Conservation (phyloP, 2,329 filamentous ascomycete genomes). For the Ophiostoma tasmaniense region DNA sequence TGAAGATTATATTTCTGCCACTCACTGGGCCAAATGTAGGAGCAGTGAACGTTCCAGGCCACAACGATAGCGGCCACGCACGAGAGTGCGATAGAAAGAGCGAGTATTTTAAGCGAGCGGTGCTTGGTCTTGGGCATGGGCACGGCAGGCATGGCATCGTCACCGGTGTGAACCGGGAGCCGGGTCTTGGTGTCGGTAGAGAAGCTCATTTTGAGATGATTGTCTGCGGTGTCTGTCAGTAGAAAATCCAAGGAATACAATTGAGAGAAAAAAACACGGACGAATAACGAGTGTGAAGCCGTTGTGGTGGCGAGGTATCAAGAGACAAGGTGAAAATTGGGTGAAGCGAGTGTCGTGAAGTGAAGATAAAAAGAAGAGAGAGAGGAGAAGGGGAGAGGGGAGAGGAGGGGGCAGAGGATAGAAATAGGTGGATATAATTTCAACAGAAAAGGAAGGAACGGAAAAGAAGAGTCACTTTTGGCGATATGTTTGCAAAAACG, state of each 20-base stretch:
- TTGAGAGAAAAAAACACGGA: background rate
- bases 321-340: background rate
- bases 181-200: conserved; percentile 2
- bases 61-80: background rate
- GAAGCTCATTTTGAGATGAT: conserved; percentile 13
- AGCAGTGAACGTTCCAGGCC: background rate
- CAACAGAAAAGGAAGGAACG: background rate
- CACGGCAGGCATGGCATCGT: background rate
- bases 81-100: background rate
- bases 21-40: background rate
- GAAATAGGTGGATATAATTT: background rate
- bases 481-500: conserved; percentile 5
- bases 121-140: background rate
- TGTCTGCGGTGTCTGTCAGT: background rate
- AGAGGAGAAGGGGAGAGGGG: background rate
- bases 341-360: background rate
- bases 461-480: background rate
- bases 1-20: background rate
- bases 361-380: background rate
- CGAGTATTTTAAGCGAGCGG: background rate
- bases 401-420: background rate
- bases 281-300: conserved; percentile 6
- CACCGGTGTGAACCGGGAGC: conserved; percentile 4
- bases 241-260: background rate
- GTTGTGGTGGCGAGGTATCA: background rate